A percentile compares a stretch with the other conserved stretches of the same genome.
Conservation (phyloP, 495 filamentous ascomycete species). For the Tuber melanosporum region DNA sequence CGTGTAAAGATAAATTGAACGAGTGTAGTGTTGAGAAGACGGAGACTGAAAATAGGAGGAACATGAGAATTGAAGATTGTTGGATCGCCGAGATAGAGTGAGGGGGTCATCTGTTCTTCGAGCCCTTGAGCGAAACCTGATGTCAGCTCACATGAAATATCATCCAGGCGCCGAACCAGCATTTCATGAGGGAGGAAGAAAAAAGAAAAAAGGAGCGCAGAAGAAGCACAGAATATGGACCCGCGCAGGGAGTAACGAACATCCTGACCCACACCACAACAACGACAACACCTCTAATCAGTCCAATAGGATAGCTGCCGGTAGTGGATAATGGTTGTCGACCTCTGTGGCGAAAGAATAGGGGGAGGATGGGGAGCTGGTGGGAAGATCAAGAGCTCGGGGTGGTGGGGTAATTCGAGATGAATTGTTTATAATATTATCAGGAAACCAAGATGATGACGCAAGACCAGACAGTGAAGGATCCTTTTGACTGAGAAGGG, state of each 20-base stretch:
- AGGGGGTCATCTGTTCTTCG: conserved; percentile 26
- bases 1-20: conserved; percentile 31
- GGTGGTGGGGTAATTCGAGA: not conserved
- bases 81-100: conserved; percentile 35
- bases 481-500: not conserved
- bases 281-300: conserved; percentile 7
- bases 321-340: not conserved
- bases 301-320: not conserved
- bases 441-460: conserved; percentile 28
- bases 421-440: conserved; percentile 25
- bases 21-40: conserved; percentile 23
- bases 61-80: conserved; percentile 39
- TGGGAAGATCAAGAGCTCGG: conserved; percentile 11
- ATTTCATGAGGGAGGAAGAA: conserved; percentile 11
- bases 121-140: not conserved
- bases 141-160: conserved; percentile 21
- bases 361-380: not conserved
- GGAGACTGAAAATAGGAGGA: conserved; percentile 28
- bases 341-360: not conserved
- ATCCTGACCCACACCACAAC: conserved; percentile 20
- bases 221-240: not conserved
- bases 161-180: conserved; percentile 10
- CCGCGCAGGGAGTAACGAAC: conserved; percentile 20
- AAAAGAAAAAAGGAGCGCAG: conserved; percentile 19
- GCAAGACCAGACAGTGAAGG: conserved; percentile 21